Conservation (phyloP, 2,329 filamentous ascomycete genomes). For the Beauveria pseudobassiana region DNA sequence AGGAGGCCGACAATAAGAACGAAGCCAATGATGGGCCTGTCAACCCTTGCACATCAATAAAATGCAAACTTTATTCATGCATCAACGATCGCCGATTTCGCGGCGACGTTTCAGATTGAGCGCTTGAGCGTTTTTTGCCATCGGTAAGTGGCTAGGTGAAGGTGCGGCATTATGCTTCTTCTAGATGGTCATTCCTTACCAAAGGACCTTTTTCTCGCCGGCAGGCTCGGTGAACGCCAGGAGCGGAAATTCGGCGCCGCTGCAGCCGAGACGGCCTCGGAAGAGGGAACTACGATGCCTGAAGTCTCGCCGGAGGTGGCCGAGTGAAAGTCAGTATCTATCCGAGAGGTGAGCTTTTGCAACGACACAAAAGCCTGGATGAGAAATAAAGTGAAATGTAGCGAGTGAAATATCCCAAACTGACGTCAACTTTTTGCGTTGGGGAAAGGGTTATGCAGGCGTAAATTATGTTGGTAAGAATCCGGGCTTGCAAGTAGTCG, state of each 20-base stretch:
- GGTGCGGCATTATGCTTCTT: not conserved
- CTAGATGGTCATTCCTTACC: not conserved
- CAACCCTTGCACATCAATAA: not conserved
- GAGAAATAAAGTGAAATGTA: no score
- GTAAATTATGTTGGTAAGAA: not conserved
- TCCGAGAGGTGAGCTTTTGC: no score
- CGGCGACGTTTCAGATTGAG: not conserved
- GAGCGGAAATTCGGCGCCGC: not conserved
- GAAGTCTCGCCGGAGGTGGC: no score
- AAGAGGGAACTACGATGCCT: no score
- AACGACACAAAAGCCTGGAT: no score
- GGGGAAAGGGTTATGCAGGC: not conserved
- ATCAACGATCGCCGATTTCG: not conserved
- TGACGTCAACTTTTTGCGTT: no score
- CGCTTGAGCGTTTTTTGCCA: not conserved
- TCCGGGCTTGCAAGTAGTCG: not conserved
- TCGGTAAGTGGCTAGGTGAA: not conserved
- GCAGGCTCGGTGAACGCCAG: not conserved
- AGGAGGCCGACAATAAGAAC: not conserved
- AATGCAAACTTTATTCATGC: not conserved
- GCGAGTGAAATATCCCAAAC: no score
- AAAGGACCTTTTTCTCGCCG: not conserved
- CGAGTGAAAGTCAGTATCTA: no score
- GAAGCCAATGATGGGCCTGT: not conserved
- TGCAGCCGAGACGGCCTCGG: not conserved